phyloP scores from a whole-genome alignment of 768 basidiomycete genomes.

The Leccinellum luteum region DNA sequence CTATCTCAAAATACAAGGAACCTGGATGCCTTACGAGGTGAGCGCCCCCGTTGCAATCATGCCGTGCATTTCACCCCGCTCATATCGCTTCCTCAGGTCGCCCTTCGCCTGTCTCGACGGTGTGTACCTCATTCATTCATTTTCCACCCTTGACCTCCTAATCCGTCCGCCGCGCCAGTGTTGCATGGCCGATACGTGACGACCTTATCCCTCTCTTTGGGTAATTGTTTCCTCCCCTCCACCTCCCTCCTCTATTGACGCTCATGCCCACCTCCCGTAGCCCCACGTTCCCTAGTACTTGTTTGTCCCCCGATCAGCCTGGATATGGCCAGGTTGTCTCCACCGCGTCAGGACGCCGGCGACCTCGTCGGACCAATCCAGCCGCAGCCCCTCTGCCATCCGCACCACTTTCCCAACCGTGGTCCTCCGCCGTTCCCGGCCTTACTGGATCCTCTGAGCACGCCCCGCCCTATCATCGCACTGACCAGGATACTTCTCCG shows the following conservation, averaged over 20 bases:
- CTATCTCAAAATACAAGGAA: slow-evolving; percentile 89
- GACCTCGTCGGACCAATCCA: slow-evolving; percentile 53
- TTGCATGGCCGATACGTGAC: slow-evolving; percentile 85
- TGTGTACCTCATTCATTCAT: slow-evolving; percentile 36
- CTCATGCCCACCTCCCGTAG: slow-evolving; percentile 39
- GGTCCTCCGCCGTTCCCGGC: slow-evolving; percentile 48
- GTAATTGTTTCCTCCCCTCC: slow-evolving; percentile 38
- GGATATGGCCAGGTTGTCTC: slow-evolving; percentile 84
- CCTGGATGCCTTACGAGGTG: slow-evolving; percentile 93
- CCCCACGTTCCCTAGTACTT: slow-evolving; percentile 80
- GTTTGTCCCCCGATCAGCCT: slow-evolving; percentile 80
- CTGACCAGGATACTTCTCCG: slow-evolving; percentile 24
- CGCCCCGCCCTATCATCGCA: slow-evolving; percentile 22
- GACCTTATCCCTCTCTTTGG: slow-evolving; percentile 88
- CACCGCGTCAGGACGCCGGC: slow-evolving; percentile 55
- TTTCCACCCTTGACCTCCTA: slow-evolving; percentile 7
- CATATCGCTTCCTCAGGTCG: slow-evolving; percentile 51
- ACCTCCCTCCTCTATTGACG: not conserved
- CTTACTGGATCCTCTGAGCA: slow-evolving; percentile 26
- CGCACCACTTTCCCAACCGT: slow-evolving; percentile 37
- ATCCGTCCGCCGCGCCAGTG: slow-evolving; percentile 47
- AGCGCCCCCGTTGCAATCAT: slow-evolving; percentile 19
- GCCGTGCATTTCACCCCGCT: slow-evolving; percentile 14
- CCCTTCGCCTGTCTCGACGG: slow-evolving; percentile 77
- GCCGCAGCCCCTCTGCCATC: slow-evolving; percentile 32